phyloP scores from a whole-genome alignment of 352 stramenopile species.

The Globisporangium spiculum region DNA sequence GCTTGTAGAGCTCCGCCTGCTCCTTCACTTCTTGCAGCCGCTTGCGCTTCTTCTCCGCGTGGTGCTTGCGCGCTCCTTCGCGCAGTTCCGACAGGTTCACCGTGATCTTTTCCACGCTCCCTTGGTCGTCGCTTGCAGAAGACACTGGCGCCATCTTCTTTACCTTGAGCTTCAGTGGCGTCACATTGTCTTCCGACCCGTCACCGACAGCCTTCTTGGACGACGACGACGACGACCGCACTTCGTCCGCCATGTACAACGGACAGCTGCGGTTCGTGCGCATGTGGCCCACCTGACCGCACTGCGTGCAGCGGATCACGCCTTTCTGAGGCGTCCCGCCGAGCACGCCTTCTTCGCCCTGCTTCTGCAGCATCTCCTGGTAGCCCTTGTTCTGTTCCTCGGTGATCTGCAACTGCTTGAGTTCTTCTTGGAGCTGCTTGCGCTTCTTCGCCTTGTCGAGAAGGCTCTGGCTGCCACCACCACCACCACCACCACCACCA shows the following conservation, averaged over 20 bases:
- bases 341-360: constrained; percentile 45
- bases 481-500: too few relatives aligned
- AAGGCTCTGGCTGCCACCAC: constrained; percentile 20
- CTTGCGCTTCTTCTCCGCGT: constrained; percentile 81
- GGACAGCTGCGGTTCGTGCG: constrained; percentile 81
- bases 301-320: constrained; percentile 79
- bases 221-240: constrained; percentile 11
- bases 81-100: constrained; percentile 73
- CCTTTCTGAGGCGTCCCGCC: constrained; percentile 45
- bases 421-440: constrained; percentile 80
- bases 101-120: constrained; percentile 53
- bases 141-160: constrained; percentile 29
- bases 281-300: constrained; percentile 78
- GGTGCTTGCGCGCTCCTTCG: constrained; percentile 71
- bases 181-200: constrained; percentile 14
- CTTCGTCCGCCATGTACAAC: constrained; percentile 76
- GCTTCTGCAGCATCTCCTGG: constrained; percentile 78
- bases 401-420: constrained; percentile 83
- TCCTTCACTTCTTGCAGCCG: constrained; percentile 69
- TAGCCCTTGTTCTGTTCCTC: constrained; percentile 84
- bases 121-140: not conserved
- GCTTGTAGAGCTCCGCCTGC: constrained; percentile 79
- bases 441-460: constrained; percentile 76
- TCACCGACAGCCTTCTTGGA: constrained; percentile 30
- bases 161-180: constrained; percentile 59